Conservation (phyloP, 1,284 basidiomycete species). For the Sanghuangporus sanghuang region DNA sequence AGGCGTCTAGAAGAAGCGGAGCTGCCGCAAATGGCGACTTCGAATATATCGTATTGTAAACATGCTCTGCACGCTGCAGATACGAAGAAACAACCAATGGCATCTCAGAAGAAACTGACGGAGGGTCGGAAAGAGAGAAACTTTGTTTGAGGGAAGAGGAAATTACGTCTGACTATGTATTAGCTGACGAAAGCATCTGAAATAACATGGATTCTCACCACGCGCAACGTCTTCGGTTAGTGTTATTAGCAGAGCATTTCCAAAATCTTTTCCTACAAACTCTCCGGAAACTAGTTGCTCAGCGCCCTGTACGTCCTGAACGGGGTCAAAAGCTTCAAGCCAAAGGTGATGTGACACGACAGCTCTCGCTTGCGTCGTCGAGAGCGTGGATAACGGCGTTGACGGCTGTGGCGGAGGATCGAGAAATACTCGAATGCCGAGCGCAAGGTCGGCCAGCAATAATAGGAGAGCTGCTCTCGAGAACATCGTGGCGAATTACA, state of each 20-base stretch:
- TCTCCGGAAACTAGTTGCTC: constrained; percentile 31
- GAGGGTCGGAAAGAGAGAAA: constrained; percentile 31
- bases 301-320: constrained; percentile 31
- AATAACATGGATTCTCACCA: constrained; percentile 36
- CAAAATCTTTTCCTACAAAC: constrained; percentile 54
- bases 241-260: constrained; percentile 49
- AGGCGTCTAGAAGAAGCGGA: constrained; percentile 37
- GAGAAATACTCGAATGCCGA: constrained; percentile 44
- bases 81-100: constrained; percentile 50
- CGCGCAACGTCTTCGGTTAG: constrained; percentile 51
- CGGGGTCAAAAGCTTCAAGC: constrained; percentile 57
- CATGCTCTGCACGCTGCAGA: constrained; percentile 49
- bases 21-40: constrained; percentile 23
- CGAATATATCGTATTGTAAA: constrained; percentile 48
- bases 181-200: not conserved
- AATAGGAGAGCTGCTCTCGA: constrained; percentile 9
- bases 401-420: constrained; percentile 26
- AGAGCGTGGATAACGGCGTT: constrained; percentile 32
- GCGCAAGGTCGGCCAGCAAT: constrained; percentile 16
- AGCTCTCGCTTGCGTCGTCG: constrained; percentile 49
- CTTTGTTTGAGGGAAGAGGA: constrained; percentile 41
- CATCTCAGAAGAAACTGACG: constrained; percentile 32
- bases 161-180: constrained; percentile 38
- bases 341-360: constrained; percentile 63
- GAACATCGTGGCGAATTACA: constrained; percentile 12